Percentiles rank a stretch among this genome's conserved stretches.
Conservation (phyloP, 2,329 filamentous ascomycete genomes). For the Teratosphaeria pseudoeucalypti region DNA sequence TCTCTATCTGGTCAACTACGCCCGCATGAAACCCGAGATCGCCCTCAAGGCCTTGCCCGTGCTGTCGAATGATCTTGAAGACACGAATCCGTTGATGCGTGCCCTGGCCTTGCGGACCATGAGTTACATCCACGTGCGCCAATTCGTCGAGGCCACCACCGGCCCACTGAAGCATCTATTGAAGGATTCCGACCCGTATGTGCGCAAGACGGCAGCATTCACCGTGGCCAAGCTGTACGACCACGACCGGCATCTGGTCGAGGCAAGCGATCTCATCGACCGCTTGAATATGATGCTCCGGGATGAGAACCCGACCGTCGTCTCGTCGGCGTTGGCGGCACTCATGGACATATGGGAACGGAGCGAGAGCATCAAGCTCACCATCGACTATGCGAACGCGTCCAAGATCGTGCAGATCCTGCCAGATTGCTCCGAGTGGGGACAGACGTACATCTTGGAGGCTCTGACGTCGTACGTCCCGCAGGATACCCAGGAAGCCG, state of each 20-base stretch:
- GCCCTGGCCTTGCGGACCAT: conserved; percentile 89
- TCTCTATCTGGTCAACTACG: conserved; percentile 93
- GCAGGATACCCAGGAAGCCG: conserved; percentile 77
- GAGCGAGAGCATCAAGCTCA: conserved; percentile 93
- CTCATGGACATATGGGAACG: conserved; percentile 98
- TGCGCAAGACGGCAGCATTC: conserved; percentile 92
- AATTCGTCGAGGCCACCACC: conserved; percentile 87
- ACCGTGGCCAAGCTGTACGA: conserved; percentile 97
- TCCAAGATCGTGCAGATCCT: conserved; percentile 97
- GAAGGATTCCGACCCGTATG: conserved; percentile 82
- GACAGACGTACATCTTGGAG: conserved; percentile 96
- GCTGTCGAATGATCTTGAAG: conserved; percentile 82
- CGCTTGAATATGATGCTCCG: conserved; percentile 77
- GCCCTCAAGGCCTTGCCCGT: conserved; percentile 87
- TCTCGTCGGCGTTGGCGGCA: conserved; percentile 81
- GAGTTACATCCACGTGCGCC: conserved; percentile 92
- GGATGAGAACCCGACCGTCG: conserved; percentile 95
- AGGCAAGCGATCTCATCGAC: conserved; percentile 85
- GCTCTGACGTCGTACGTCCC: conserved; percentile 96
- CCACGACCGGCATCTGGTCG: conserved; percentile 82
- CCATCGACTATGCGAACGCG: conserved; percentile 93
- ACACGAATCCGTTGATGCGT: conserved; percentile 81
- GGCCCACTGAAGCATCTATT: conserved; percentile 74
- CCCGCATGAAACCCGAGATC: conserved; percentile 85
- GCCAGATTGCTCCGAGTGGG: conserved; percentile 97